phyloP scores from a whole-genome alignment of 1,139 yeast genomes.

The Lodderomyces orthopsilosis region DNA sequence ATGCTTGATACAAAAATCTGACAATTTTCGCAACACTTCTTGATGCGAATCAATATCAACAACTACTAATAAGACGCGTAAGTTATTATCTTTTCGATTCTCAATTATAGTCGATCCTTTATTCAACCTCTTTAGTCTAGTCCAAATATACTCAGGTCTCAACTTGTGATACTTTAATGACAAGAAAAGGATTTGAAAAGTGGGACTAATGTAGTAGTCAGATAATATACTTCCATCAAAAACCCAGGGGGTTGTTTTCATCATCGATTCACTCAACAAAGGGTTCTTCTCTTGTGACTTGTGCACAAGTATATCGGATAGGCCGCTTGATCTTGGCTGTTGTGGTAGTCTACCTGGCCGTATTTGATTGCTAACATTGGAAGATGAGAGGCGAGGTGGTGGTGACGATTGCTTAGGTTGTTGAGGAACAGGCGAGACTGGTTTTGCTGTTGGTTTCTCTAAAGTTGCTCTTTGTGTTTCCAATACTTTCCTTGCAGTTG shows the following conservation, averaged over 20 bases:
- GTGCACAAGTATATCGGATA: constrained; percentile 28
- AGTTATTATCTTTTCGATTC: constrained; percentile 42
- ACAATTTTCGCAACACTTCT: constrained; percentile 65
- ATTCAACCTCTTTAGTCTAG: constrained; percentile 55
- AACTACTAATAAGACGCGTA: constrained; percentile 66
- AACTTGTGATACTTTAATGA: constrained; percentile 80
- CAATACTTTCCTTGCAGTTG: constrained; percentile 2
- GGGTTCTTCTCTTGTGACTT: constrained; percentile 46
- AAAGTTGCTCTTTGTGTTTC: constrained; percentile 9
- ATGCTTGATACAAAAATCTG: constrained; percentile 66
- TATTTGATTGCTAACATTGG: not conserved
- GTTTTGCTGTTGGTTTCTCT: constrained; percentile 12
- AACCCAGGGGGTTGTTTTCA: constrained; percentile 38
- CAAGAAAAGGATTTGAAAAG: constrained; percentile 67
- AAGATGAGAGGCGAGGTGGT: constrained; percentile 4
- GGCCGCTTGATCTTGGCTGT: constrained; percentile 16
- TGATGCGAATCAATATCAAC: constrained; percentile 79
- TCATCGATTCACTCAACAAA: constrained; percentile 33
- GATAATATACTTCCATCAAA: constrained; percentile 38
- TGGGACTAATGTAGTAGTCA: constrained; percentile 67
- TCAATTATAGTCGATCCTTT: constrained; percentile 34
- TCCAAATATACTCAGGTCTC: constrained; percentile 83
- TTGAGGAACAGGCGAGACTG: constrained; percentile 8
- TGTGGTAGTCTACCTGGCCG: constrained; percentile 8
- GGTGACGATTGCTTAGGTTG: constrained; percentile 2